Conservation (phyloP, 163 green algal genomes). For the Chlamydomonas reinhardtii region DNA sequence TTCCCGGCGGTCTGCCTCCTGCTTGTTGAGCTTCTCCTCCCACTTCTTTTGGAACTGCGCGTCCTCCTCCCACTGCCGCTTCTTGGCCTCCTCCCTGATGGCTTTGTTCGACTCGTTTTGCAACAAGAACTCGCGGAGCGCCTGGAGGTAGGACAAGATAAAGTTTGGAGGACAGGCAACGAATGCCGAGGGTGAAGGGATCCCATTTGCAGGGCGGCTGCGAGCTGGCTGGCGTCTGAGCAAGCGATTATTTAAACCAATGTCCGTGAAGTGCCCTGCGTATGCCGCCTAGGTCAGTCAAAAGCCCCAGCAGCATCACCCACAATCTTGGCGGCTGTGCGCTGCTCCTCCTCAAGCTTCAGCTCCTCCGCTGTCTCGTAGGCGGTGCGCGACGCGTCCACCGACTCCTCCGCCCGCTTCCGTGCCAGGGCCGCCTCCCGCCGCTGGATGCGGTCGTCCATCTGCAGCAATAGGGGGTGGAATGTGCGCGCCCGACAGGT, state of each 20-base stretch:
- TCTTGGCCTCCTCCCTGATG: slow-evolving; percentile 26
- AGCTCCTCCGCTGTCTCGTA: slow-evolving; percentile 44
- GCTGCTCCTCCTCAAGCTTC: not conserved
- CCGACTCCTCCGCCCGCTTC: slow-evolving; percentile 9
- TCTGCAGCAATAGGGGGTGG: slow-evolving; percentile 1
- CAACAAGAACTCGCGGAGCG: slow-evolving; percentile 24
- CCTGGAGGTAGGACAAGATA: not conserved
- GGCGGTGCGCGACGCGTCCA: slow-evolving; percentile 26
- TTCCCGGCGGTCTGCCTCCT: slow-evolving; percentile 18
- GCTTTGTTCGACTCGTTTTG: slow-evolving; percentile 33
- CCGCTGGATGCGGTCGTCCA: not conserved
- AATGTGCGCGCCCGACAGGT: too few species aligned
- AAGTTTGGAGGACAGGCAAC: too few species aligned
- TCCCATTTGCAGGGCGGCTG: too few species aligned
- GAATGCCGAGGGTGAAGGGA: too few species aligned
- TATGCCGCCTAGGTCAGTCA: too few species aligned
- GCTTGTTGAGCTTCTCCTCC: slow-evolving; percentile 35
- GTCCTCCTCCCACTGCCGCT: slow-evolving; percentile 39
- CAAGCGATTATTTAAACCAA: too few species aligned
- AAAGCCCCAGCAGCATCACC: too few species aligned
- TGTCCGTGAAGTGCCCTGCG: too few species aligned
- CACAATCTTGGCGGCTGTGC: slow-evolving; percentile 2
- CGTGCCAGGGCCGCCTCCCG: not conserved
- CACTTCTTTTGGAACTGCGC: slow-evolving; percentile 26
- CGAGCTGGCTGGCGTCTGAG: too few species aligned